Evolutionary conservation across 441 rosid species (phyloP).

Genomic region (Gossypium trilobum): DNA sequence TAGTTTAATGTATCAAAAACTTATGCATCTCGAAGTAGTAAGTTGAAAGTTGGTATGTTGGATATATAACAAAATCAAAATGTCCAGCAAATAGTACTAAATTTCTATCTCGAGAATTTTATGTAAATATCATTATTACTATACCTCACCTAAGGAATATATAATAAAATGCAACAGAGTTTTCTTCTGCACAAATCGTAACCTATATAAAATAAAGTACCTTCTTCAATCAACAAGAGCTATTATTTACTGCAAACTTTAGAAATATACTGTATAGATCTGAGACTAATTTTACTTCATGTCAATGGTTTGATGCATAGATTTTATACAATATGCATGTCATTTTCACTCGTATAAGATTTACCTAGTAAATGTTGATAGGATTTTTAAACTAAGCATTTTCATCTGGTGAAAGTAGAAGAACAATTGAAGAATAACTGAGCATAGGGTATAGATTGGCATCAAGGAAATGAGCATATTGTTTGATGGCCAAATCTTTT

Average conservation of each 20-base stretch:
- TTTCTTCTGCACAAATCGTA: not conserved
- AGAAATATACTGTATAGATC: not conserved
- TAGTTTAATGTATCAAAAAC: too few species aligned
- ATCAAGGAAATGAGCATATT: conserved; percentile 70
- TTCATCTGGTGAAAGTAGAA: conserved; percentile 37
- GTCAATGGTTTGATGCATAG: not conserved
- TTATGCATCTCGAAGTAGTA: too few species aligned
- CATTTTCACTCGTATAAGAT: not conserved
- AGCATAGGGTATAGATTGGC: conserved; percentile 80
- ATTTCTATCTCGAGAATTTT: not conserved
- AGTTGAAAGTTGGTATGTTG: too few species aligned
- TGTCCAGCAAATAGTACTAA: not conserved
- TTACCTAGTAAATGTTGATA: not conserved
- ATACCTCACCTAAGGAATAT: not conserved
- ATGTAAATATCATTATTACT: not conserved
- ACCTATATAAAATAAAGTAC: not conserved
- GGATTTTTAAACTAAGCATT: not conserved
- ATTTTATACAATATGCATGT: not conserved
- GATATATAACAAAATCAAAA: too few species aligned
- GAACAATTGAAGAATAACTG: conserved; percentile 76
- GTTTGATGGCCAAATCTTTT: conserved; percentile 51
- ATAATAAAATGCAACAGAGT: not conserved
- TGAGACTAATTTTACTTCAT: not conserved
- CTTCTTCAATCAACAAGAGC: not conserved
- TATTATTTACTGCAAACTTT: not conserved